Evolutionary conservation across 495 filamentous ascomycete species (phyloP), one percentile per base, ranked within the genome.

Genomic region (Xylaria flabelliformis): DNA sequence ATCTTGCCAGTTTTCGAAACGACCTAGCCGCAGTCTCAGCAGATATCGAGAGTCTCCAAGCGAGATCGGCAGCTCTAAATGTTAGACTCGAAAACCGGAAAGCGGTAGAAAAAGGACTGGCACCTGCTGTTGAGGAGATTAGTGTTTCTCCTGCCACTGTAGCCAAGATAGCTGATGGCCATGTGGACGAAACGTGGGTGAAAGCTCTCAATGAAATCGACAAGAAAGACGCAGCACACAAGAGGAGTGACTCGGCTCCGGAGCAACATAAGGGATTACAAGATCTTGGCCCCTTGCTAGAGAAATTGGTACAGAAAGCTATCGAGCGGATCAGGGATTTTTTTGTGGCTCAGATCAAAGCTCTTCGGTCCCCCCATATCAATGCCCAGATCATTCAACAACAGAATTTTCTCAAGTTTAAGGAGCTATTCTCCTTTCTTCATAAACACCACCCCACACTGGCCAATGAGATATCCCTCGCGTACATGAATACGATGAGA

Each of bases 401-500:
- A 72, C 90, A 94, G 75, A 90, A 90, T 44, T 92, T 99, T 80
- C 85, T 98, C 72, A 89, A 88, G 73, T 96, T 93, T 81, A 97
- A 92, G 78, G 93, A 97, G 44, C 81, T 98, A 1, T 99, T 91
- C 81, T 85, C 87, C 36, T 99, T 98, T 77, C 87, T 98, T 44
- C 88, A 90, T 50, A 89, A 87, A 72, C 91, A 93, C 69, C 94
- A 98, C 74, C 83, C 90, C 1, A 83, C 88, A 34, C 88, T 99
- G 7, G 92, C 93, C 2, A 91, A 93, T 46, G 92, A 98, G 77
- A 97, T 98, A 74, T 89, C 89, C 24, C 93, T 95, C 82, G 96
- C 96, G 8, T 99, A 99, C 74, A 91, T 97, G 81, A 97, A 98
- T 82, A 99, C 96, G 9, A 98, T 99, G 95, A 89, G 94, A 56